Evolutionary conservation across 345 rosid genomes (phyloP).

Genomic region (Pugionium dolabratum): DNA sequence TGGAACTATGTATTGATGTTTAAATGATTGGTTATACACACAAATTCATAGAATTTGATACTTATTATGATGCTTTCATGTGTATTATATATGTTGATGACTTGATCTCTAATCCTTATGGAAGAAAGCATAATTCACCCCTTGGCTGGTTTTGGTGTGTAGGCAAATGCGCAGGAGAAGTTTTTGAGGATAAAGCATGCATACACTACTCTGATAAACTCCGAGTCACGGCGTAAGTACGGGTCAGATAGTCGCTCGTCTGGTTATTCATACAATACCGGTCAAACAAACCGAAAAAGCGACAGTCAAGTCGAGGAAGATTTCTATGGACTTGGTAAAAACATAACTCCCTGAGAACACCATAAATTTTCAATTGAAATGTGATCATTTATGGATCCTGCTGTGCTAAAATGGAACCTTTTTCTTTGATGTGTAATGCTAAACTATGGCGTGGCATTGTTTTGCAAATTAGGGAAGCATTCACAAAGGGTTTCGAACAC

Average conservation of each 20-base stretch:
- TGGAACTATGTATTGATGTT: constrained; percentile 17
- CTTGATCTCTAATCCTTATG: background rate
- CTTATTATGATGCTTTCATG: background rate
- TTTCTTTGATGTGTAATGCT: background rate
- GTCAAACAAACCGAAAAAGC: constrained; percentile 46
- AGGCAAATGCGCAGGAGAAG: constrained; percentile 79
- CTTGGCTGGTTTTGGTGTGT: constrained; percentile 25
- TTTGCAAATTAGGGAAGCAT: constrained; percentile 17
- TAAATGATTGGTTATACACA: background rate
- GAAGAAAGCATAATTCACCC: background rate
- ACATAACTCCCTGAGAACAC: constrained; percentile 1
- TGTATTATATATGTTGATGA: background rate
- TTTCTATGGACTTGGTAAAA: constrained; percentile 91
- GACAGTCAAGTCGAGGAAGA: constrained; percentile 59
- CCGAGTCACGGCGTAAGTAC: constrained; percentile 63
- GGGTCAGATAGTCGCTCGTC: constrained; percentile 53
- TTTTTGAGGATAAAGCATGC: constrained; percentile 54
- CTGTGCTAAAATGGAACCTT: background rate
- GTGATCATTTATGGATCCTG: background rate
- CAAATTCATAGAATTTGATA: background rate
- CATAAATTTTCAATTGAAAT: constrained; percentile 2
- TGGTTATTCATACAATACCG: constrained; percentile 57
- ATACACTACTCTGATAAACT: constrained; percentile 61
- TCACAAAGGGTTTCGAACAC: background rate
- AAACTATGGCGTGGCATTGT: constrained; percentile 1